Evolutionary conservation across 1,284 basidiomycete genomes (phyloP).

Genomic region (Melampsora larici-populina): DNA sequence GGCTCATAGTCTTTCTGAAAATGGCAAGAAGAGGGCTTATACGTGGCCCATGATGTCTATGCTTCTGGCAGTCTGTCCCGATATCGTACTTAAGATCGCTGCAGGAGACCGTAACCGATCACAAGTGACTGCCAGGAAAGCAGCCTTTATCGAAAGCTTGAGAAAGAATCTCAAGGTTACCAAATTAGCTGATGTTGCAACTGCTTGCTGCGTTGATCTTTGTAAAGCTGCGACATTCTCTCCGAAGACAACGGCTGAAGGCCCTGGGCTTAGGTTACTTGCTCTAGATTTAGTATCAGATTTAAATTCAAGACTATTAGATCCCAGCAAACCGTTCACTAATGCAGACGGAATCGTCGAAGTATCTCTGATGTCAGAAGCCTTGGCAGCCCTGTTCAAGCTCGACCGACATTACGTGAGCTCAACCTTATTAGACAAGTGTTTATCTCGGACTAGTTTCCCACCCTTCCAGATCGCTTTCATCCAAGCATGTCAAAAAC

Average conservation of each 20-base stretch:
- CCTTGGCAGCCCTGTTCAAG: slow-evolving; percentile 50
- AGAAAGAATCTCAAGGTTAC: slow-evolving; percentile 49
- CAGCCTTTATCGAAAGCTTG: slow-evolving; percentile 45
- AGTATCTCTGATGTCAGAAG: slow-evolving; percentile 50
- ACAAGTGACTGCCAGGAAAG: slow-evolving; percentile 48
- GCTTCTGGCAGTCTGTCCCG: slow-evolving; percentile 72
- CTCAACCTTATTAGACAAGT: slow-evolving; percentile 35
- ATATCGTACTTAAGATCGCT: slow-evolving; percentile 62
- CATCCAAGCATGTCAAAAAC: slow-evolving; percentile 39
- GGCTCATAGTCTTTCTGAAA: slow-evolving; percentile 50
- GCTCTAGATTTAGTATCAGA: slow-evolving; percentile 65
- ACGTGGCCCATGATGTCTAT: slow-evolving; percentile 75
- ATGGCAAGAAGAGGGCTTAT: slow-evolving; percentile 61
- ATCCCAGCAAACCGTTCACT: slow-evolving; percentile 47
- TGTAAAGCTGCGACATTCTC: slow-evolving; percentile 74
- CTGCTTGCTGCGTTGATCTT: slow-evolving; percentile 75
- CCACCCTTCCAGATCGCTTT: slow-evolving; percentile 42
- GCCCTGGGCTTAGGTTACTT: slow-evolving; percentile 63
- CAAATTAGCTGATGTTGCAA: slow-evolving; percentile 62
- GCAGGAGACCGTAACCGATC: slow-evolving; percentile 55
- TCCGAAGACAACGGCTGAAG: slow-evolving; percentile 58
- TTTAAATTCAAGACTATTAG: slow-evolving; percentile 46
- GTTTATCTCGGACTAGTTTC: slow-evolving; percentile 36
- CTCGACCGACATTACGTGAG: slow-evolving; percentile 47
- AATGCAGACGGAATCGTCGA: slow-evolving; percentile 49